Evolutionary conservation across 2,329 filamentous ascomycete species (phyloP).

Genomic region (Ceratocystis cacaofunesta): DNA sequence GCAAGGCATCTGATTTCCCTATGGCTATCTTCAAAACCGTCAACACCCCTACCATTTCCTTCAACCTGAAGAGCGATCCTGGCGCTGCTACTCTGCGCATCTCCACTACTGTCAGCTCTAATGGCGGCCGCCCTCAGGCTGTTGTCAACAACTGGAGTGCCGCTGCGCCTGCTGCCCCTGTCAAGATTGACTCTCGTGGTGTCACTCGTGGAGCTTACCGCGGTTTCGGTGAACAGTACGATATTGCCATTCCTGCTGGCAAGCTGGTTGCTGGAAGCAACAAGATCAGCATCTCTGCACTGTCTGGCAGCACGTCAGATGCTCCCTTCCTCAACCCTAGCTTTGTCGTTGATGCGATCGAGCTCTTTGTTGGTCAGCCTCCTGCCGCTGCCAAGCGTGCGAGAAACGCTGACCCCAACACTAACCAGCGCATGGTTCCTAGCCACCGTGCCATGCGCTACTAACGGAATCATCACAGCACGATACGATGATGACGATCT

Average conservation of each 20-base stretch:
- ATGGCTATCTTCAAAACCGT: conserved; percentile 51
- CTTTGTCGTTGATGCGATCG: conserved; percentile 22
- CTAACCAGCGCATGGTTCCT: not conserved
- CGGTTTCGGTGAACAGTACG: conserved; percentile 49
- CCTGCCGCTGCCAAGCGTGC: conserved; percentile 3
- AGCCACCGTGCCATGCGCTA: not conserved
- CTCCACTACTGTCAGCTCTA: conserved; percentile 49
- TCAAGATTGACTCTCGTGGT: conserved; percentile 49
- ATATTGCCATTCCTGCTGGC: conserved; percentile 43
- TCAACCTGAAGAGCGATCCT: conserved; percentile 37
- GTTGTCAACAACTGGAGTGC: conserved; percentile 41
- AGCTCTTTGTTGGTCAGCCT: conserved; percentile 15
- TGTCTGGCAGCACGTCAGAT: conserved; percentile 41
- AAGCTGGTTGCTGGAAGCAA: conserved; percentile 45
- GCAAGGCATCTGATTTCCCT: conserved; percentile 38
- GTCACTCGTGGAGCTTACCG: conserved; percentile 52
- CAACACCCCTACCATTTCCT: conserved; percentile 45
- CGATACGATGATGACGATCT: not conserved
- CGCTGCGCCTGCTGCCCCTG: conserved; percentile 36
- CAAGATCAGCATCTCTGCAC: conserved; percentile 44
- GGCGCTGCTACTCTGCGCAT: conserved; percentile 45
- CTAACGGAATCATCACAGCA: not conserved
- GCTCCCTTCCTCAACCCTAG: conserved; percentile 43
- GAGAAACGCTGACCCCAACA: not conserved
- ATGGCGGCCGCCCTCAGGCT: conserved; percentile 41